Conservation (phyloP, 2,329 filamentous ascomycete genomes). For the Alternaria sp. region DNA sequence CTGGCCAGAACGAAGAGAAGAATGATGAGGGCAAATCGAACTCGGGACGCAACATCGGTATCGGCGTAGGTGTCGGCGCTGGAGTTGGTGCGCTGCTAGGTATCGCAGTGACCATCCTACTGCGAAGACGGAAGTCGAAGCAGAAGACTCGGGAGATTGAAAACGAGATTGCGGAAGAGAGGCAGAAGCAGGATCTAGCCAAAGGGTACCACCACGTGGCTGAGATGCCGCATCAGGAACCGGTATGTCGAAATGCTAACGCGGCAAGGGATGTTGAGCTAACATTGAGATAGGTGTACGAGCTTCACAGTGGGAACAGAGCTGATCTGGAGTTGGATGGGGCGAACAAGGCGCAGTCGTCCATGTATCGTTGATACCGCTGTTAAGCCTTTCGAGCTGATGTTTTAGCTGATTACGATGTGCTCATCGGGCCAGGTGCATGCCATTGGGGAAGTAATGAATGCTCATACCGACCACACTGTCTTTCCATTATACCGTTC, state of each 20-base stretch:
- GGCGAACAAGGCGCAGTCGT: neutral
- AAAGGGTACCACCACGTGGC: neutral
- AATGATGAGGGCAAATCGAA: neutral
- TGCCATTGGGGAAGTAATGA: neutral
- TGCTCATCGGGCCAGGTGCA: neutral
- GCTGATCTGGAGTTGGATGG: neutral
- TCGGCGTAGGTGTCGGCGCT: constrained; percentile 7
- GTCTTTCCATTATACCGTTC: too few relatives aligned
- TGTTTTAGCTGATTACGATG: neutral
- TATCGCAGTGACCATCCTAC: neutral
- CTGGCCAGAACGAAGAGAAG: neutral
- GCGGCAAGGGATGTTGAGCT: neutral
- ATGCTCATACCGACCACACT: neutral
- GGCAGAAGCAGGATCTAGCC: neutral
- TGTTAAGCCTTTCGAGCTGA: neutral
- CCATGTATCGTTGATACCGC: neutral
- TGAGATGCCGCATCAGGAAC: neutral
- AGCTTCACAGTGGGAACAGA: neutral
- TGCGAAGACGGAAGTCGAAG: neutral
- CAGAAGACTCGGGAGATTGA: neutral
- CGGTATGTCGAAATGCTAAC: neutral
- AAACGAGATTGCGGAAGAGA: neutral
- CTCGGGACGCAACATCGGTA: constrained; percentile 2
- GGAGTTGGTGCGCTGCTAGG: neutral
- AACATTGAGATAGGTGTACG: neutral